Evolutionary conservation across 345 rosid species (phyloP), one percentile per base, ranked within the genome.

Genomic region (Salix dunnii): DNA sequence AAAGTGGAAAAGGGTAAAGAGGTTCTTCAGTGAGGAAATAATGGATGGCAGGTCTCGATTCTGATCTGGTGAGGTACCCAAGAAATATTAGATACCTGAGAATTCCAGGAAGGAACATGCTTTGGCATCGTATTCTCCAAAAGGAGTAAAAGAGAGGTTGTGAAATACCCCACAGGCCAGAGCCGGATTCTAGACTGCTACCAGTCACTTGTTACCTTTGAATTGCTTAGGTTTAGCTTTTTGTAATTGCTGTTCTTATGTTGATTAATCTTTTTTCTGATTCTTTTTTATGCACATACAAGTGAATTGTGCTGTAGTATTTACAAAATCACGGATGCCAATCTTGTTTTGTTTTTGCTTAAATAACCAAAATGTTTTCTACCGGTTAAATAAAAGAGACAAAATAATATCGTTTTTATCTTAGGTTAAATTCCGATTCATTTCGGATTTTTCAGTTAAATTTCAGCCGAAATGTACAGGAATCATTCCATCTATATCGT

Each of bases 61-160:
- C 28, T 43, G 80, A 82, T 72, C 42, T 68, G 77, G 70, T 65
- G 63, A 14, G 77, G 63, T n/a, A 38, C 63, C 74, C 78, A 71
- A 70, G 58, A 75, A 58, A 65, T 58, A 31, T 46, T 12, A n/a
- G 68, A 21, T 40, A 21, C 42, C 53, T 51, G 75, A 12, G 46
- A 23, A 13, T 38, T 27, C 68, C 14, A 38, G 76, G 12, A 61
- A 25, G 68, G 5, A 18, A 35, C 82, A 70, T 77, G 68, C 74
- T 70, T 79, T 76, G 73, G 74, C 78, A 51, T 67, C 75, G 36
- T 66, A 14, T 63, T 64, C 77, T 53, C 35, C 72, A 46, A 67
- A 46, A 60, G 70, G 70, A 70, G 77, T 10, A 64, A 73, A 69
- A 73, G 38, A 55, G 63, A 62, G 17, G 67, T 11, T 38, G 63